Evolutionary conservation across 1,284 basidiomycete genomes (phyloP).

Genomic region (Marasmius sp.): DNA sequence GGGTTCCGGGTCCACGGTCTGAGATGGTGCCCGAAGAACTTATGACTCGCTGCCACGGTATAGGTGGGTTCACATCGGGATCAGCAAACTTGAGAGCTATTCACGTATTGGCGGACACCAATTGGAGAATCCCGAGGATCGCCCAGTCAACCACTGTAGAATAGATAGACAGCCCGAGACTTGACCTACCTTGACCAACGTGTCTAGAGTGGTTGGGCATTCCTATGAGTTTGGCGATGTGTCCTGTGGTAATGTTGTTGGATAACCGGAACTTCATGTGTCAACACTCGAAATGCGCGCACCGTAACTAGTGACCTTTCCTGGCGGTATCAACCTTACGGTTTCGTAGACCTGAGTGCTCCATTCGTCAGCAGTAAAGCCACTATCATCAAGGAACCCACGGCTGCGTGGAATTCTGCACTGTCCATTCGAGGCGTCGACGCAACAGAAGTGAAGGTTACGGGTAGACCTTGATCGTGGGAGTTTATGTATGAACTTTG

Average conservation of each 20-base stretch:
- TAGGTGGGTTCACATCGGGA: constrained; percentile 54
- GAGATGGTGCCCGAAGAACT: constrained; percentile 71
- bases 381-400: constrained; percentile 26
- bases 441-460: too few species aligned
- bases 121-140: neutral
- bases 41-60: constrained; percentile 75
- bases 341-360: constrained; percentile 61
- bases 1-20: constrained; percentile 72
- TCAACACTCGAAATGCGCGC: neutral
- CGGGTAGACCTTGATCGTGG: too few species aligned
- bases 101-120: neutral
- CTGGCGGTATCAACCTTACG: constrained; percentile 63
- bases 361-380: neutral
- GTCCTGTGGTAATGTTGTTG: constrained; percentile 47
- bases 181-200: constrained; percentile 74
- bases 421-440: constrained; percentile 44
- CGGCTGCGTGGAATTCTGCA: constrained; percentile 66
- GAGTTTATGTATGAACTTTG: too few species aligned
- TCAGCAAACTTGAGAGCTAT: constrained; percentile 70
- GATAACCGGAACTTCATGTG: neutral
- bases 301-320: constrained; percentile 67
- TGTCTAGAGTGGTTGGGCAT: constrained; percentile 83
- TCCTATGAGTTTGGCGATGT: constrained; percentile 81
- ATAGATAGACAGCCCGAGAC: neutral
- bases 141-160: constrained; percentile 8